Percentiles rank a stretch among this genome's conserved stretches.
Conservation (phyloP, 1,284 basidiomycete species). For the Neonothopanus nambi region DNA sequence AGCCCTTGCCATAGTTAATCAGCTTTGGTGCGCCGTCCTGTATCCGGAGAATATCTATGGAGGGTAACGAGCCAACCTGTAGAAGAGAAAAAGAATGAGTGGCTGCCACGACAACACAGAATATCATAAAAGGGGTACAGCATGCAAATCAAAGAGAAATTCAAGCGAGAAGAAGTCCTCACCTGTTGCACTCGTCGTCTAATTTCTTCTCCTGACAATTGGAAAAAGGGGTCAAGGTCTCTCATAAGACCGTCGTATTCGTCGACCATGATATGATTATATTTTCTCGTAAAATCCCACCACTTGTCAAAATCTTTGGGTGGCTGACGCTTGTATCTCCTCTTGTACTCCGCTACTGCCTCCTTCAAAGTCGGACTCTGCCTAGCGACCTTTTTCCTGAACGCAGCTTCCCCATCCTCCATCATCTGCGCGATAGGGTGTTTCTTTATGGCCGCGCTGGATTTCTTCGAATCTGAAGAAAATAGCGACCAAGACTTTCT, state of each 20-base stretch:
- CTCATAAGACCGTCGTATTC: constrained; percentile 85
- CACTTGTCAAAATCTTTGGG: constrained; percentile 89
- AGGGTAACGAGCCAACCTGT: constrained; percentile 77
- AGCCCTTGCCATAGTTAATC: constrained; percentile 58
- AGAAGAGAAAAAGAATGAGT: constrained; percentile 2
- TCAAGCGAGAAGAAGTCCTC: constrained; percentile 21
- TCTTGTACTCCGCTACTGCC: constrained; percentile 79
- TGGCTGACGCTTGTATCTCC: constrained; percentile 76
- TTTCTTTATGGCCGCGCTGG: too few species aligned
- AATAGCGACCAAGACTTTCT: too few species aligned
- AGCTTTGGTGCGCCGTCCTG: constrained; percentile 63
- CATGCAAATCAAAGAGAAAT: too few species aligned
- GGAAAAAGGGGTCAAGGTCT: constrained; percentile 84
- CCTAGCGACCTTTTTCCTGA: constrained; percentile 59
- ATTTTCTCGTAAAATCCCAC: constrained; percentile 79
- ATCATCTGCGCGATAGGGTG: constrained; percentile 87
- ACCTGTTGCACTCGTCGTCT: constrained; percentile 72
- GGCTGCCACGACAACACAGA: constrained; percentile 5
- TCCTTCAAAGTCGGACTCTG: constrained; percentile 78
- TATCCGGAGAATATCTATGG: constrained; percentile 83
- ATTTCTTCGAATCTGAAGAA: too few species aligned
- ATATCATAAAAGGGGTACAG: too few species aligned
- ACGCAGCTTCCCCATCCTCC: constrained; percentile 72
- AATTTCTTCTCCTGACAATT: constrained; percentile 71
- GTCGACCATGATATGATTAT: constrained; percentile 81